These are phyloP conservation scores for Candolleomyces efflorescens DNA, from an alignment of 768 basidiomycete genomes.

Conservation along the genomic window DNA sequence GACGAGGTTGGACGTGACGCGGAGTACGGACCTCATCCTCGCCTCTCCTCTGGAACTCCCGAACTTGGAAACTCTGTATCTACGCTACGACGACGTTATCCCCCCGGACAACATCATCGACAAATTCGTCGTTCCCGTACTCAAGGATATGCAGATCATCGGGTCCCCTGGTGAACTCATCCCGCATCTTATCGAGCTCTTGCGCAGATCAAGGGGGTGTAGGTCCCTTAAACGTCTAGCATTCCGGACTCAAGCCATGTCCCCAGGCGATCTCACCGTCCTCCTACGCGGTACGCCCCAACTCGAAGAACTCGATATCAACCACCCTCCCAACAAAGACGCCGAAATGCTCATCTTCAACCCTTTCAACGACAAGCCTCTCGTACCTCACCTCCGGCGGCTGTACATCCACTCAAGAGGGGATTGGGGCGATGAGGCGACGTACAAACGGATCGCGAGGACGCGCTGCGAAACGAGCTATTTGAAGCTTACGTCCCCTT, in stretches of 20 bases:
- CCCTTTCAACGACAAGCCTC: background rate
- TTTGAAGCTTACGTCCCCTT: background rate
- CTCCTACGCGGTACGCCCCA: conserved; percentile 3
- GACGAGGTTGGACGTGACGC: background rate
- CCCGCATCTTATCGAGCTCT: background rate
- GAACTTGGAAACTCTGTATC: conserved; percentile 1
- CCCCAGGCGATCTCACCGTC: conserved; percentile 6
- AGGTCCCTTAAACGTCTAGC: background rate
- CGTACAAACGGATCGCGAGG: background rate
- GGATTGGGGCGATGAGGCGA: conserved; percentile 7
- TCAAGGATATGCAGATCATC: conserved; percentile 7
- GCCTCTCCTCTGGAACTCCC: conserved; percentile 1
- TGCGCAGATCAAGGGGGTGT: background rate
- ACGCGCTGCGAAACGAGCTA: conserved; percentile 5
- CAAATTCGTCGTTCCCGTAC: conserved; percentile 1
- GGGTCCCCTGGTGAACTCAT: background rate
- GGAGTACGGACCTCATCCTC: background rate
- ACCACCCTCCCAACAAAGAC: conserved; percentile 2
- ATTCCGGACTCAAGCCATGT: background rate
- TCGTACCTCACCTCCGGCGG: conserved; percentile 5
- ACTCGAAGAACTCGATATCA: conserved; percentile 11
- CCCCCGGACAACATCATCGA: background rate
- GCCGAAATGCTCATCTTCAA: background rate
- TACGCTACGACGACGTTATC: conserved; percentile 2
- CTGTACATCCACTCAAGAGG: conserved; percentile 5